Conservation (phyloP, 345 rosid genomes). For the Arabis alpina region DNA sequence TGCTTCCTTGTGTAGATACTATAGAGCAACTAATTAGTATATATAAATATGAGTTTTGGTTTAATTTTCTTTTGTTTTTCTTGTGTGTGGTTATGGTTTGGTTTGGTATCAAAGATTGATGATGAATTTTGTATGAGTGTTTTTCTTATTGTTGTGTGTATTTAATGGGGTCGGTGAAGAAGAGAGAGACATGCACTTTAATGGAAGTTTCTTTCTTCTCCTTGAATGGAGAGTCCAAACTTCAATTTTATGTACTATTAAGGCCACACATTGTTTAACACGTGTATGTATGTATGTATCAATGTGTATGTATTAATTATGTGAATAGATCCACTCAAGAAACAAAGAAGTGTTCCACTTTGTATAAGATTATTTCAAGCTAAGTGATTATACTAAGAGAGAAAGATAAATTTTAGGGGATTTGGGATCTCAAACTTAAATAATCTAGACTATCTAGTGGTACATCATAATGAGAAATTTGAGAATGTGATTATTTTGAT, state of each 20-base stretch:
- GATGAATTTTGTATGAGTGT: constrained; percentile 28
- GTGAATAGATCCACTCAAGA: constrained; percentile 16
- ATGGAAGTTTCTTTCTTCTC: constrained; percentile 37
- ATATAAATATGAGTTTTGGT: neutral
- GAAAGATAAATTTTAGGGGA: neutral
- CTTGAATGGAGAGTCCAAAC: constrained; percentile 25
- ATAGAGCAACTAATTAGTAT: constrained; percentile 13
- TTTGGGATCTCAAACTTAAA: neutral
- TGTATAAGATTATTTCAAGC: neutral
- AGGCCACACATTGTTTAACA: constrained; percentile 19
- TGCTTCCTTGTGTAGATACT: constrained; percentile 8
- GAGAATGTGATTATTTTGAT: constrained; percentile 1
- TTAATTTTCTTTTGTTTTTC: neutral
- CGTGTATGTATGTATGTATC: constrained; percentile 24
- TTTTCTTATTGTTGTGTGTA: constrained; percentile 24
- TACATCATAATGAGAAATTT: neutral
- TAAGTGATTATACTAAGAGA: neutral
- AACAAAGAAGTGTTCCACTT: constrained; percentile 21
- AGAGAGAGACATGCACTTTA: constrained; percentile 32
- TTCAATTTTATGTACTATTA: neutral
- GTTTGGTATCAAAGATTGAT: constrained; percentile 14
- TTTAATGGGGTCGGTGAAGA: constrained; percentile 39
- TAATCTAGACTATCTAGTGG: constrained; percentile 5
- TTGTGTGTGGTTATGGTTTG: constrained; percentile 25
- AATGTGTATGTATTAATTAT: neutral